Evolutionary conservation across 805 yeast species (phyloP).

Genomic region (Isabelozyma gotoi): DNA sequence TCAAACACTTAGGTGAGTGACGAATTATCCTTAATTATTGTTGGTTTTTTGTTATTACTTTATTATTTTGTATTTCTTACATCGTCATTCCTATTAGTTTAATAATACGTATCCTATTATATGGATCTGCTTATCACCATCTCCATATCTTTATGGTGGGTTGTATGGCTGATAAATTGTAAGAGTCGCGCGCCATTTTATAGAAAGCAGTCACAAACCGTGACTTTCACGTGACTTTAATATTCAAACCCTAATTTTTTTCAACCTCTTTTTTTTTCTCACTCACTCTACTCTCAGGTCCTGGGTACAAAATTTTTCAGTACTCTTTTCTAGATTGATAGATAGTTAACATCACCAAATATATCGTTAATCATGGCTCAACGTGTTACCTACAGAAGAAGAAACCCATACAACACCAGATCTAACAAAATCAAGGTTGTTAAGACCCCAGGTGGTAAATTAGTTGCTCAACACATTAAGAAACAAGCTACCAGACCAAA

Average conservation of each 20-base stretch:
- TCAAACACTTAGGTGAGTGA: no score
- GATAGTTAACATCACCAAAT: background rate
- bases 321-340: background rate
- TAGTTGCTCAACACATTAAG: constrained; percentile 97
- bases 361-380: constrained; percentile 6
- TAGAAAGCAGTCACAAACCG: background rate
- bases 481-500: constrained; percentile 84
- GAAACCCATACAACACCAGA: constrained; percentile 81
- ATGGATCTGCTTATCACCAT: background rate
- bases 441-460: constrained; percentile 99
- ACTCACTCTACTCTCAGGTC: background rate
- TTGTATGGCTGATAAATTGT: background rate
- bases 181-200: background rate
- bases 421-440: constrained; percentile 99
- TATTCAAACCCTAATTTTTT: background rate
- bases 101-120: background rate
- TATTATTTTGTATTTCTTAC: background rate
- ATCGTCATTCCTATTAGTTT: background rate
- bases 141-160: no score
- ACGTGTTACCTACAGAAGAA: constrained; percentile 25
- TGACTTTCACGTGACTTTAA: background rate
- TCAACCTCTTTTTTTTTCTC: background rate
- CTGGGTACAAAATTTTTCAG: background rate
- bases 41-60: background rate
- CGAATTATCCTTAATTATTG: no score